These are phyloP conservation scores for Geum urbanum DNA, from an alignment of 306 rosid species.

Conservation along the genomic window DNA sequence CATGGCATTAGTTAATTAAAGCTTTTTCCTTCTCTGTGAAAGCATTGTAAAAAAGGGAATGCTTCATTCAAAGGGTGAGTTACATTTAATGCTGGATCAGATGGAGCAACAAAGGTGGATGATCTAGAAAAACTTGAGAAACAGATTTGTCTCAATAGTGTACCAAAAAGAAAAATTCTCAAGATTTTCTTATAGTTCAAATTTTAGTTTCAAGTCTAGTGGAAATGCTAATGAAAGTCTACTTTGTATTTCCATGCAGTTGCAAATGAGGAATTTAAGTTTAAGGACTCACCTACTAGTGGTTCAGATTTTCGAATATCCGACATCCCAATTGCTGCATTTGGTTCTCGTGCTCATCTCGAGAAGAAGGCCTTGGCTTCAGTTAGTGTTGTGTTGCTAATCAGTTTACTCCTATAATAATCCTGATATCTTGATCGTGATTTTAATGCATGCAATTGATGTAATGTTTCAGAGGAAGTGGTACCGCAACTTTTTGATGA, in stretches of 20 bases:
- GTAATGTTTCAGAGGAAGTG: slow-evolving; percentile 72
- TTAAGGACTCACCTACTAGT: slow-evolving; percentile 35
- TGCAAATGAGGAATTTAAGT: slow-evolving; percentile 47
- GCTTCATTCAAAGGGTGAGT: slow-evolving; percentile 95
- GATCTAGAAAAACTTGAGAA: slow-evolving; percentile 92
- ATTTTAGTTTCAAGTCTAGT: slow-evolving; percentile 14
- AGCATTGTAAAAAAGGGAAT: slow-evolving; percentile 95
- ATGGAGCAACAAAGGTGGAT: slow-evolving; percentile 88
- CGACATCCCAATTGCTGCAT: slow-evolving; percentile 74
- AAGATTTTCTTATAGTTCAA: not conserved
- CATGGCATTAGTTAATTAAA: slow-evolving; percentile 45
- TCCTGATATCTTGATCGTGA: not conserved
- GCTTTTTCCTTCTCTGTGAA: slow-evolving; percentile 65
- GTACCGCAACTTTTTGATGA: slow-evolving; percentile 94
- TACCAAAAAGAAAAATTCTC: not conserved
- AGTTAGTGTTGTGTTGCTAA: slow-evolving; percentile 52
- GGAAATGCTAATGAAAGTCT: slow-evolving; percentile 16
- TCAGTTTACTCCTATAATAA: slow-evolving; percentile 9
- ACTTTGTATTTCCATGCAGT: slow-evolving; percentile 38
- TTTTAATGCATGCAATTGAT: slow-evolving; percentile 28
- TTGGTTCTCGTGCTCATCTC: slow-evolving; percentile 97
- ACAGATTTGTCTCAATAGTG: slow-evolving; percentile 43
- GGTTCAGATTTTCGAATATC: slow-evolving; percentile 59
- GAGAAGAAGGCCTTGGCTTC: slow-evolving; percentile 92
- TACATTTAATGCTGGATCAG: slow-evolving; percentile 94